Base-by-base conservation (phyloP, 768 basidiomycete genomes). In the Royoungia palumana region DNA sequence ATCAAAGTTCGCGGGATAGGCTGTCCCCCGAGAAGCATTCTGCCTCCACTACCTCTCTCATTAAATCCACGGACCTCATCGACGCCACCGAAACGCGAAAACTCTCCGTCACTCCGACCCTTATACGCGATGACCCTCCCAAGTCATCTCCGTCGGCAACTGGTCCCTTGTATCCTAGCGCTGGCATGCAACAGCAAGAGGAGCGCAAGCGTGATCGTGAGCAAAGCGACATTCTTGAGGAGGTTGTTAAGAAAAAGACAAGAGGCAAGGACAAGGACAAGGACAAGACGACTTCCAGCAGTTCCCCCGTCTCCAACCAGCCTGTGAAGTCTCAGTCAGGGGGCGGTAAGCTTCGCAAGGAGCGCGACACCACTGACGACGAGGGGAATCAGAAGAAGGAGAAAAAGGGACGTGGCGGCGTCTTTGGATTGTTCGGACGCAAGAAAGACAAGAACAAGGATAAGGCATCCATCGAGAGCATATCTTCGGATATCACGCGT, bases 391-490 rank as follows among this genome's bases (percentile, higher is more conserved):
- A 77, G 51, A 80, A 78, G 57, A 76, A 80, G 51, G 79, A 80
- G 53, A 85, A 84, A 70, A 83, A 80, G 46, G 70, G 81, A 4
- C 82, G 87, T 8, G 76, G 81, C n/a, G n/a, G n/a, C 2, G 77
- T 97, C 48, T 85, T 96, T 55, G 76, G 83, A 0, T 60, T 97
- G 41, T 95, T 95, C 63, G 76, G 77, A 16, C 72, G 86, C 57
- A 84, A 81, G 68, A 93, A 87, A 16, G 82, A 88, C 59, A 89
- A 85, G 70, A 74, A 82, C 43, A 84, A 84, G 60, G 83, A 77
- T 36, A 82, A 81, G 64, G 60, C 66, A 16, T 72, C 72, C 6
- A 81, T 79, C 0, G 64, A 76, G 38, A 85, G 70, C 50, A 61
- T 83, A 34, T 79, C 77, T 36, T 75, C 72, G 22, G 76, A 77